Percentiles rank a stretch among this genome's conserved stretches.
Conservation (phyloP, 1,284 basidiomycete species). For the Vanrija sp. region DNA sequence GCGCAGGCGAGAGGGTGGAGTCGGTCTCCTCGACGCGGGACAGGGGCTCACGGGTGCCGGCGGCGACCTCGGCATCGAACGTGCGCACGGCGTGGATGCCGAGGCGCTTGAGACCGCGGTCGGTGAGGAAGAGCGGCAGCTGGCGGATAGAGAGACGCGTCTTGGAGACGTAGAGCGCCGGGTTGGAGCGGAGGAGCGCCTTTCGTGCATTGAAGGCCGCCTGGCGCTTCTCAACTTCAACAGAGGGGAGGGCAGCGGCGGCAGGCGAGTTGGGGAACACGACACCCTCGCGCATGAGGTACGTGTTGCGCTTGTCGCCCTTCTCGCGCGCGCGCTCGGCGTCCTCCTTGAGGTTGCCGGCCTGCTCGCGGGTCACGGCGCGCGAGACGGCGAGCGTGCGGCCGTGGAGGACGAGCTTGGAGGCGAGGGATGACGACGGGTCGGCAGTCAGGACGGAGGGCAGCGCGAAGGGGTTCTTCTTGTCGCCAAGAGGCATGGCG, state of each 20-base stretch:
- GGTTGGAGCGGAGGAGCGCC: constrained; percentile 77
- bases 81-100: constrained; percentile 73
- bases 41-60: constrained; percentile 60
- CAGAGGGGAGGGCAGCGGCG: constrained; percentile 61
- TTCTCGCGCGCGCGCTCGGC: constrained; percentile 80
- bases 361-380: constrained; percentile 86
- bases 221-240: constrained; percentile 78
- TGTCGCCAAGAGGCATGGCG: constrained; percentile 46
- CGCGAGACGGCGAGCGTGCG: constrained; percentile 84
- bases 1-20: constrained; percentile 43
- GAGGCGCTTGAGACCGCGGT: constrained; percentile 82
- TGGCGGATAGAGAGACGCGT: constrained; percentile 91
- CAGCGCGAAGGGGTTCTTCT: constrained; percentile 78
- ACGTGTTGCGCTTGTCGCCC: constrained; percentile 92
- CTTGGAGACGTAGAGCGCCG: constrained; percentile 87
- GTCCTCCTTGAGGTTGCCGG: constrained; percentile 78
- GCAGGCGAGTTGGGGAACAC: constrained; percentile 81
- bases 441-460: constrained; percentile 91
- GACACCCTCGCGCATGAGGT: constrained; percentile 92
- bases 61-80: constrained; percentile 76
- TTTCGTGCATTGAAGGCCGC: constrained; percentile 77
- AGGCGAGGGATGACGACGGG: constrained; percentile 79
- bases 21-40: constrained; percentile 67
- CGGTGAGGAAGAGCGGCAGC: constrained; percentile 82
- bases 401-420: constrained; percentile 82